Conservation (phyloP, 2,329 filamentous ascomycete species). For the Monosporascus ibericus region DNA sequence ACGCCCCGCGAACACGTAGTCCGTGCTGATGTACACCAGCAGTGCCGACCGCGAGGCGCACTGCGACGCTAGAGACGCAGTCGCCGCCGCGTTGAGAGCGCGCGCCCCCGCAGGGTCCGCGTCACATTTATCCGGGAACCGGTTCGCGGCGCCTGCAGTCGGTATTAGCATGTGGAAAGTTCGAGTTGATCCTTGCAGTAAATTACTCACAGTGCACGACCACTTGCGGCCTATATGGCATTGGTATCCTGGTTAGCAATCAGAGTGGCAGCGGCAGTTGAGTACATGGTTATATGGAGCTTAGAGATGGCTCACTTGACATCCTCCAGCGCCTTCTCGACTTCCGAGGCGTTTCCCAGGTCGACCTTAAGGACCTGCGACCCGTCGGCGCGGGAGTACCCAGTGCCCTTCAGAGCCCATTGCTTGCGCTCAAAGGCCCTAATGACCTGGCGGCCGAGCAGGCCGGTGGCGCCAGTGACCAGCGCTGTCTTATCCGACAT, state of each 20-base stretch:
- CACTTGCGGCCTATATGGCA: conserved; percentile 55
- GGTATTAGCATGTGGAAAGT: not conserved
- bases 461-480: conserved; percentile 77
- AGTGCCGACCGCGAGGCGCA: conserved; percentile 56
- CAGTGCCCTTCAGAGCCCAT: conserved; percentile 69
- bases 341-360: conserved; percentile 38
- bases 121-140: conserved; percentile 81
- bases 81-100: conserved; percentile 68
- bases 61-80: conserved; percentile 58
- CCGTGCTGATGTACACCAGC: conserved; percentile 74
- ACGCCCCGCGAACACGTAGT: conserved; percentile 71
- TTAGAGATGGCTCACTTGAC: conserved; percentile 41
- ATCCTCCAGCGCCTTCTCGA: conserved; percentile 45
- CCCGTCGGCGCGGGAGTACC: conserved; percentile 67
- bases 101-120: conserved; percentile 69
- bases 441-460: conserved; percentile 74
- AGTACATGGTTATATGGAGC: not conserved
- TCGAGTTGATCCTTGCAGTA: not conserved
- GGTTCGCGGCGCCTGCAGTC: conserved; percentile 69
- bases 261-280: too few relatives aligned
- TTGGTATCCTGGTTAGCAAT: conserved; percentile 5
- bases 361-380: conserved; percentile 59
- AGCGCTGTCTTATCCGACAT: conserved; percentile 52
- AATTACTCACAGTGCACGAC: conserved; percentile 70
- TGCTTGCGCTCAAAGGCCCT: conserved; percentile 59